Evolutionary conservation across 139 green algal species (phyloP).

Genomic region (Chlorokybus atmophyticus): DNA sequence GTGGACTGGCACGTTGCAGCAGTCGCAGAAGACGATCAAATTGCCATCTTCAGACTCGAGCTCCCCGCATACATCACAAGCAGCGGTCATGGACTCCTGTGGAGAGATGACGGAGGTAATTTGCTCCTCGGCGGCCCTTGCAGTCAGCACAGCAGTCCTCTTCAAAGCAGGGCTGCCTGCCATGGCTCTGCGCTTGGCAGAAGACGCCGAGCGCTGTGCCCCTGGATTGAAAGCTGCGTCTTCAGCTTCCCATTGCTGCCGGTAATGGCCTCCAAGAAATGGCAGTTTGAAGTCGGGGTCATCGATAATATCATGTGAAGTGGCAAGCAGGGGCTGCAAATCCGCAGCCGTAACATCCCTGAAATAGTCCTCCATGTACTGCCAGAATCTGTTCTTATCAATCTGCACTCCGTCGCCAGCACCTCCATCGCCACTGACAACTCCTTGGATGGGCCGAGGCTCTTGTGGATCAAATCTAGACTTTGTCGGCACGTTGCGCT

Average conservation of each 20-base stretch:
- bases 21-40: constrained; percentile 32
- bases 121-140: background rate
- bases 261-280: constrained; percentile 11
- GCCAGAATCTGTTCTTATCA: background rate
- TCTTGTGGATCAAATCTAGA: too few species aligned
- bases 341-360: constrained; percentile 22
- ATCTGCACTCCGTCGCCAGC: too few species aligned
- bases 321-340: constrained; percentile 9
- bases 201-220: background rate
- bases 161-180: constrained; percentile 14
- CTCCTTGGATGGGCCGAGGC: too few species aligned
- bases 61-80: constrained; percentile 28
- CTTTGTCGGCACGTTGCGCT: too few species aligned
- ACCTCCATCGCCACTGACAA: too few species aligned
- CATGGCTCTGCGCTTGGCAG: constrained; percentile 14
- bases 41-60: constrained; percentile 29
- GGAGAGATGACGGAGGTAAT: background rate
- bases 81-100: too few species aligned
- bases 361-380: constrained; percentile 27
- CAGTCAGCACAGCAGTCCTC: background rate
- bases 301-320: constrained; percentile 3
- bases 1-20: constrained; percentile 33
- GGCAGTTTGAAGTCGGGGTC: constrained; percentile 21
- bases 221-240: constrained; percentile 1
- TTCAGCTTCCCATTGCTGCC: constrained; percentile 13